These are phyloP conservation scores for Arabidopsis arenosa DNA, from an alignment of 345 rosid genomes.

Conservation along the genomic window DNA sequence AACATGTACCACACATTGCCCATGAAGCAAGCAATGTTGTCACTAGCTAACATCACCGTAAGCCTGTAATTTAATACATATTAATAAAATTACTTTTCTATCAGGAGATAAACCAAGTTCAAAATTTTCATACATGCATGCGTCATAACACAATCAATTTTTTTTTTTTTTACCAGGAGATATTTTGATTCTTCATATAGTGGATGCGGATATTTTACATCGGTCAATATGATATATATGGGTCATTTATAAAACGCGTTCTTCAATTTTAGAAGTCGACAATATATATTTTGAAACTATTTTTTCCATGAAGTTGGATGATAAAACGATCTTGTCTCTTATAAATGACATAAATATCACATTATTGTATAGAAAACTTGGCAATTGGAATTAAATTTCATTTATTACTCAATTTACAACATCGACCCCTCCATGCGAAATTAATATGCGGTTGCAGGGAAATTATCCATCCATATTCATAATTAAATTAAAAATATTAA, in stretches of 20 bases:
- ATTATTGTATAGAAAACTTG: constrained; percentile 30
- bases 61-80: neutral
- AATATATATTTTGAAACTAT: constrained; percentile 1
- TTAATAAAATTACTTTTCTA: neutral
- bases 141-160: neutral
- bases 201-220: neutral
- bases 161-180: neutral
- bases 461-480: constrained; percentile 12
- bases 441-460: constrained; percentile 38
- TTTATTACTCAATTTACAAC: constrained; percentile 42
- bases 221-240: neutral
- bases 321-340: constrained; percentile 29
- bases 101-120: too few species aligned
- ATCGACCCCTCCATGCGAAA: constrained; percentile 42
- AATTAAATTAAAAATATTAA: neutral
- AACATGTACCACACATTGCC: constrained; percentile 7
- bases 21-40: constrained; percentile 18
- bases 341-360: constrained; percentile 29
- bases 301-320: constrained; percentile 14
- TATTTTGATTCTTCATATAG: constrained; percentile 4
- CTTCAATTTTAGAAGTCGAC: neutral
- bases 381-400: constrained; percentile 40
- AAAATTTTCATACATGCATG: neutral
- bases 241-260: neutral
- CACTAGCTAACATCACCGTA: neutral